phyloP scores from a whole-genome alignment of 2,329 filamentous ascomycete species.

The Ustulina deusta region DNA sequence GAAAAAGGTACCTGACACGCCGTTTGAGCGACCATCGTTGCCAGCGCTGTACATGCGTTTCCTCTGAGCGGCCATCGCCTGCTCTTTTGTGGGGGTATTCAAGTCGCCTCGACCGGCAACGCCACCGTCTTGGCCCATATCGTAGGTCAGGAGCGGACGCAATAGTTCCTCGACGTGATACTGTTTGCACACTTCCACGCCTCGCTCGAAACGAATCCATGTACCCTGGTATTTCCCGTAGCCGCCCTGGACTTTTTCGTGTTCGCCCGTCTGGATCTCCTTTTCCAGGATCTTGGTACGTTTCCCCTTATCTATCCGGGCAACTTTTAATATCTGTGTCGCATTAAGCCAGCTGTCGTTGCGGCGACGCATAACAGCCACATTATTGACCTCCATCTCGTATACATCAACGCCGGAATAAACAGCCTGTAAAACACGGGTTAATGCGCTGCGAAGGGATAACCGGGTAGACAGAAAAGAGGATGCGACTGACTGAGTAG shows the following conservation, averaged over 20 bases:
- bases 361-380: conserved; percentile 95
- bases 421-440: conserved; percentile 68
- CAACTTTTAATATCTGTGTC: conserved; percentile 97
- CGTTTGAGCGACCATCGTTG: conserved; percentile 75
- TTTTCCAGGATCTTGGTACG: conserved; percentile 98
- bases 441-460: conserved; percentile 36
- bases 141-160: conserved; percentile 80
- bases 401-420: conserved; percentile 98
- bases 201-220: conserved; percentile 95
- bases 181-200: conserved; percentile 88
- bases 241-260: conserved; percentile 98
- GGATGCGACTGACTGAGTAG: conserved; percentile 64
- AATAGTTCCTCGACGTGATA: conserved; percentile 82
- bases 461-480: conserved; percentile 13
- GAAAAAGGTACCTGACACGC: conserved; percentile 88
- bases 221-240: conserved; percentile 99
- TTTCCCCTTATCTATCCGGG: conserved; percentile 96
- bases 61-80: conserved; percentile 94
- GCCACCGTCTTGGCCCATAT: conserved; percentile 81
- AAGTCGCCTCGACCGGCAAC: conserved; percentile 78
- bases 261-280: conserved; percentile 94
- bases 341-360: conserved; percentile 98
- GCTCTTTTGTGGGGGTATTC: conserved; percentile 97
- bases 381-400: conserved; percentile 95
- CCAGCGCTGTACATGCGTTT: conserved; percentile 90